Evolutionary conservation across 208 protist species (phyloP), one percentile per base, ranked within the genome.

Genomic region (Endotrypanum monterogeii): DNA sequence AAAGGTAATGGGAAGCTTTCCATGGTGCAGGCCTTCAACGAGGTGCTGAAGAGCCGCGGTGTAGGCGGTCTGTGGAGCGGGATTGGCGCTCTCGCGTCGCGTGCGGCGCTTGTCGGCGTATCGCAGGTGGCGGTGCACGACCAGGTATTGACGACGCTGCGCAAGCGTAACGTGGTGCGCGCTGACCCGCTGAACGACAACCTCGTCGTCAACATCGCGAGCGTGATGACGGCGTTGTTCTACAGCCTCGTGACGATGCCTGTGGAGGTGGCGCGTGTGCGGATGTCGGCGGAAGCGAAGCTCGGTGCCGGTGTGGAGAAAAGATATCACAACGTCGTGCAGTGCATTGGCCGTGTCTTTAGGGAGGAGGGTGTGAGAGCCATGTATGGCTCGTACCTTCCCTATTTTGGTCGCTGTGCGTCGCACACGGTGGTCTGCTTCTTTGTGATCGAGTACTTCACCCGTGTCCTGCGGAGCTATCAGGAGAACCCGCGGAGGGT

Each of bases 41-140:
- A 77, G 39, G 82, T 97, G 18, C 82, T 91, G 60, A 41, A 41
- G n/a, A 76, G 76, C 55, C 83, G 55, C 57, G 95, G 95, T 37
- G 60, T 94, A 35, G 55, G 41, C 16, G 93, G 90, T 8, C 92
- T 94, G 79, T 98, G 95, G 95, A 83, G 91, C 44, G 95, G 95
- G 32, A 72, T 93, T 55, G 89, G 89, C 39, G 89, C 93, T 1
- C 87, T 96, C 32, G 79, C 76, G 52, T 90, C 91, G 25, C 91
- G 95, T 74, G 93, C 93, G 14, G 87, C 90, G 12, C 81, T 98
- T 28, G 95, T 97, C 1, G 94, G 94, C 39, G 83, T 95, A 8
- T 88, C 85, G 69, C 95, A 98, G 86, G 95, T 98, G 35, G 93
- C 89, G 37, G 93, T 97, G 67, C 95, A 98, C 77, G 95, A 98